Conservation (phyloP, 257 asterid genomes). For the Ehretia macrophylla region DNA sequence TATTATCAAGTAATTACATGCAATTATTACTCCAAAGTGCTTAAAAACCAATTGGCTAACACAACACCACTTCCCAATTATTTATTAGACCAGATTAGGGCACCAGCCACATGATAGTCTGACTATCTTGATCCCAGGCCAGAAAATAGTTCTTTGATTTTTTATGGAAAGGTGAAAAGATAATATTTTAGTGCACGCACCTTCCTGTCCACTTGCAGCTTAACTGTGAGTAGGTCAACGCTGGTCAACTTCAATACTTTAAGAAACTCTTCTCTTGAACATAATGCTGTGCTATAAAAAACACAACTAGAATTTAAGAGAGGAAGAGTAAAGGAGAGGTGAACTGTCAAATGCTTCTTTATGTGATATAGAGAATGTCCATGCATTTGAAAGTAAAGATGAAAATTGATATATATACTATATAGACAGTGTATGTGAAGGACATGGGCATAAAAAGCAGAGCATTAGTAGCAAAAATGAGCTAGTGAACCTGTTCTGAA, state of each 20-base stretch:
- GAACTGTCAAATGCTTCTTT: too few relatives aligned
- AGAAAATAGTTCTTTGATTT: not conserved
- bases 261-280: conserved; percentile 61
- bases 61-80: too few relatives aligned
- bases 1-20: too few relatives aligned
- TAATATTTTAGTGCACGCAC: conserved; percentile 11
- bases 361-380: too few relatives aligned
- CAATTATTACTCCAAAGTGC: too few relatives aligned
- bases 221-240: conserved; percentile 52
- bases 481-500: conserved; percentile 32
- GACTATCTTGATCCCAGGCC: not conserved
- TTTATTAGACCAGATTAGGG: too few relatives aligned
- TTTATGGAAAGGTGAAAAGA: not conserved
- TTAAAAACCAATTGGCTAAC: too few relatives aligned
- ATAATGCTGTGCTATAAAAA: conserved; percentile 44
- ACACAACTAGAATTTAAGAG: not conserved
- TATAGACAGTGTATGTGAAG: too few relatives aligned
- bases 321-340: not conserved
- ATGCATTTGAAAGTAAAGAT: not conserved
- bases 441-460: not conserved
- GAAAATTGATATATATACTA: not conserved
- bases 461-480: not conserved
- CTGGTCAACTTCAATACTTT: conserved; percentile 48
- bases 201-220: conserved; percentile 57
- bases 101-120: too few relatives aligned